Base-by-base conservation (phyloP, 768 basidiomycete species). In the Phanerochaete sordida region DNA sequence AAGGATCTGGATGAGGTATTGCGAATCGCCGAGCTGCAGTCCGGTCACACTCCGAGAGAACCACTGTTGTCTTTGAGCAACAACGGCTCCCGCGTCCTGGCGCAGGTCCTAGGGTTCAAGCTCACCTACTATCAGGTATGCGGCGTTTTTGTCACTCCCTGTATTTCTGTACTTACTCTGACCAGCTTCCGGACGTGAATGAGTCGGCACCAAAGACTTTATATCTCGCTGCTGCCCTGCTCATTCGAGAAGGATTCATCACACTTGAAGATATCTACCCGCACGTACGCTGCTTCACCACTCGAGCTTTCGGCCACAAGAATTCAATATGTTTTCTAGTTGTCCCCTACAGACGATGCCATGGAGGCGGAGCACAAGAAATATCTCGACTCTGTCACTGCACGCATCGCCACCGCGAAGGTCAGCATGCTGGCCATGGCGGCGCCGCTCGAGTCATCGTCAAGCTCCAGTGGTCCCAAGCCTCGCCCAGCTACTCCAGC, bases 31-130 rank as follows among this genome's bases (percentile, higher is more conserved):
- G 85, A 90, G 66, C 68, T 65, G 5, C 69, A 68, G 47, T 66
- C 73, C 0, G 63, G 56, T 54, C 58, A 60, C 30, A 47, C 48
- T 33, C 57, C 57, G 23, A n/a, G 27, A 27, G 52, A 33, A 31
- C 35, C 57, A 19, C 58, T 52, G 12, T 35, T 58, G 47, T 64
- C 56, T 24, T 39, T 48, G 16, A 59, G 62, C 66, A 65, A 68
- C 3, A 68, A 69, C 27, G 77, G 83, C 53, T 78, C 86, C 26
- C 80, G 84, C 53, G 88, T 92, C 23, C 75, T 92, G 58, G 88
- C 93, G 15, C 95, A 99, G 75, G 91, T 98, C 7, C 77, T 99
- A 23, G 97, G 97, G n/a, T 98, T 98, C 82, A 99, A 99, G 73
- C 96, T 97, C 67, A 81, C 83, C 9, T 87, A 88, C 70, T 95